Evolutionary conservation across 768 basidiomycete species (phyloP).

Genomic region (Psilocybe azurescens): DNA sequence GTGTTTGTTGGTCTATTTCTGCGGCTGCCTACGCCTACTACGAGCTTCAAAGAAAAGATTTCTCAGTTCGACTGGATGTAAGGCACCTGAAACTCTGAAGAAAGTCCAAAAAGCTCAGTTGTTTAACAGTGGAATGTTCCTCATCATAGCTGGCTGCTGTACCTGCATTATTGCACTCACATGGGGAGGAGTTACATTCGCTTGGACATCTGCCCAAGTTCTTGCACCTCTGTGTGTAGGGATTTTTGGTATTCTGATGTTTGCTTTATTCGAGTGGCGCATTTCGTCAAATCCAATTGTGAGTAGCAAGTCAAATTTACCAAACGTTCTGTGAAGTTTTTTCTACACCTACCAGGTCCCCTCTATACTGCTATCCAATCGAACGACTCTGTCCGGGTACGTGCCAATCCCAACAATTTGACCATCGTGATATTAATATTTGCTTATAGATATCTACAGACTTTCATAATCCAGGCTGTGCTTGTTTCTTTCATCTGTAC

Average conservation of each 20-base stretch:
- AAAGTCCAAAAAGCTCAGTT: neutral
- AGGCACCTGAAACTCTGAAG: constrained; percentile 11
- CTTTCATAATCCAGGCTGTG: neutral
- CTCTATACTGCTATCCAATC: constrained; percentile 16
- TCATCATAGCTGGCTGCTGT: constrained; percentile 42
- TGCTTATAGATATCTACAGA: neutral
- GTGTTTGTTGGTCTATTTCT: constrained; percentile 26
- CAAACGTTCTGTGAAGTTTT: too few relatives aligned
- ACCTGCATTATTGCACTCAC: constrained; percentile 47
- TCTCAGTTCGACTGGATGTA: constrained; percentile 49
- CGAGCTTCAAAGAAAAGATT: constrained; percentile 38
- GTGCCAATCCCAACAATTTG: neutral
- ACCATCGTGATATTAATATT: neutral
- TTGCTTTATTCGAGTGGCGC: constrained; percentile 44
- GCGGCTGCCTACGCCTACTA: constrained; percentile 37
- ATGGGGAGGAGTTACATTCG: constrained; percentile 49
- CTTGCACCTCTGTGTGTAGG: constrained; percentile 51
- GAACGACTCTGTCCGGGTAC: neutral
- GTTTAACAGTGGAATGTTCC: constrained; percentile 41
- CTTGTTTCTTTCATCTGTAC: neutral
- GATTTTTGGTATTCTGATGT: constrained; percentile 37
- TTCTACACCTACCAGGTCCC: constrained; percentile 12
- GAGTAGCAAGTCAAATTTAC: too few relatives aligned
- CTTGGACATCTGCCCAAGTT: constrained; percentile 46
- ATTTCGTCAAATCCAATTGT: neutral